phyloP scores from a whole-genome alignment of 2,329 filamentous ascomycete species.

The Epichloe bromicola region DNA sequence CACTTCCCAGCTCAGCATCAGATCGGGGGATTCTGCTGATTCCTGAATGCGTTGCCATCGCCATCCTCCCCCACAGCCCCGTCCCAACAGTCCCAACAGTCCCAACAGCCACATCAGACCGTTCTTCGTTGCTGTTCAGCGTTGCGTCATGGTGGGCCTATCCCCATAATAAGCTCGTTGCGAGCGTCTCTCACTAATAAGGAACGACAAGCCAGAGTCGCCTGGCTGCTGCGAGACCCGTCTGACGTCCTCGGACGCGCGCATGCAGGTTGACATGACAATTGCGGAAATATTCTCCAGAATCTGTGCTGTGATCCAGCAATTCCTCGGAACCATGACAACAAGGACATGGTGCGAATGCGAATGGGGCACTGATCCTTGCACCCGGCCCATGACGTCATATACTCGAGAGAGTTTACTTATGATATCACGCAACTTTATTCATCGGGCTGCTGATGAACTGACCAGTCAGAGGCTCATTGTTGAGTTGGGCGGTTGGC shows the following conservation, averaged over 20 bases:
- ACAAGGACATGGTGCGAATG: too few relatives aligned
- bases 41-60: not conserved
- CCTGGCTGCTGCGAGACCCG: too few relatives aligned
- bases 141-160: constrained; percentile 6
- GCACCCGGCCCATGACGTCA: not conserved
- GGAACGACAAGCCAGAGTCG: too few relatives aligned
- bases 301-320: too few relatives aligned
- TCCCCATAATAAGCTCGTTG: too few relatives aligned
- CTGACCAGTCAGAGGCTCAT: too few relatives aligned
- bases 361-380: too few relatives aligned
- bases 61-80: not conserved
- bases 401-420: not conserved
- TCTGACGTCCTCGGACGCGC: too few relatives aligned
- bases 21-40: not conserved
- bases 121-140: not conserved
- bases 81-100: not conserved
- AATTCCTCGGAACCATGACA: too few relatives aligned
- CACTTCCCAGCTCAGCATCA: not conserved
- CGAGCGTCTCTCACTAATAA: too few relatives aligned
- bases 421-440: not conserved
- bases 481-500: too few relatives aligned
- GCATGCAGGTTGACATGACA: not conserved
- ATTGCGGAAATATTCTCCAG: not conserved
- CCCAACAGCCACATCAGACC: not conserved
- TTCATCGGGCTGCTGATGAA: too few relatives aligned